Evolutionary conservation across 768 basidiomycete genomes (phyloP).

Genomic region (Gyrodon lividus): DNA sequence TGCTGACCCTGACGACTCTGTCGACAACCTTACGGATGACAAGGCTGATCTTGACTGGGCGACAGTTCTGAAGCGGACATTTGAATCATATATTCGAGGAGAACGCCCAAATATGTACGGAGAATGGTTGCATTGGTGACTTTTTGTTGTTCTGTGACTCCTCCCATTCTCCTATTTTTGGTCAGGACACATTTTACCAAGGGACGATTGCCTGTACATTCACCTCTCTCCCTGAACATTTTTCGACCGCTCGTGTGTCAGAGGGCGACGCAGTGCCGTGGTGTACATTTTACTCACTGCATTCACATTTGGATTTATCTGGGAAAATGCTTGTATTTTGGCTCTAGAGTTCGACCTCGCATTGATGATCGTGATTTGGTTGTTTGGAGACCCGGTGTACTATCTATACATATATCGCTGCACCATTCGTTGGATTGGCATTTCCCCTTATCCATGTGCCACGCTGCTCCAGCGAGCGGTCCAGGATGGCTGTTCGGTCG

Average conservation of each 20-base stretch:
- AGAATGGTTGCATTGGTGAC: conserved; percentile 49
- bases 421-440: not conserved
- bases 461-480: not conserved
- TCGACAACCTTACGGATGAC: conserved; percentile 53
- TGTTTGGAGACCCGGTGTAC: not conserved
- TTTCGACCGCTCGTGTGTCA: not conserved
- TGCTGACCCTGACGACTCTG: conserved; percentile 22
- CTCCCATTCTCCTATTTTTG: not conserved
- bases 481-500: too few species aligned
- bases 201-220: not conserved
- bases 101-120: conserved; percentile 94
- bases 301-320: not conserved
- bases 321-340: not conserved
- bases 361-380: not conserved
- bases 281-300: not conserved
- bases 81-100: conserved; percentile 83
- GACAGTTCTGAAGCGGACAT: conserved; percentile 89
- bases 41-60: conserved; percentile 84
- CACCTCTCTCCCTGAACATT: not conserved
- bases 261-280: not conserved
- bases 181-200: not conserved
- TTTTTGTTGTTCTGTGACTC: not conserved
- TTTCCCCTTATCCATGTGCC: not conserved
- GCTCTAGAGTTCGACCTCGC: not conserved
- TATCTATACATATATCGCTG: not conserved